Conservation (phyloP, 768 basidiomycete species). For the Cystofilobasidium macerans region DNA sequence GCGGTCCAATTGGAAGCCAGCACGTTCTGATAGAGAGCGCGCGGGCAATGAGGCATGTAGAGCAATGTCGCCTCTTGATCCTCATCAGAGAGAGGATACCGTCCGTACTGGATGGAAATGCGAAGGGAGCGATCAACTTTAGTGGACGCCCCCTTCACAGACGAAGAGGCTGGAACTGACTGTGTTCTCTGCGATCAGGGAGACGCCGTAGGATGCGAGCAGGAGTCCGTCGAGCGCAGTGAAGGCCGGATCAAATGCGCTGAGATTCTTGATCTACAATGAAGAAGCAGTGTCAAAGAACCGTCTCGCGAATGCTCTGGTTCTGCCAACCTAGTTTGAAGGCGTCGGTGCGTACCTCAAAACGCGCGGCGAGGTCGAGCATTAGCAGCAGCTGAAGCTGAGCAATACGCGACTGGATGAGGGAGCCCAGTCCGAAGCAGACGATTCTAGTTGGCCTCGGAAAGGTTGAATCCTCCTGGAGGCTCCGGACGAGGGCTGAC, state of each 20-base stretch:
- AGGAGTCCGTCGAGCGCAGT: not conserved
- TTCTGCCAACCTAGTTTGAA: too few species aligned
- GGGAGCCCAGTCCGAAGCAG: slow-evolving; percentile 15
- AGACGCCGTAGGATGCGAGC: slow-evolving; percentile 1
- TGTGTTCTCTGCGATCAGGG: slow-evolving; percentile 9
- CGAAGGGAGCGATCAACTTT: not conserved
- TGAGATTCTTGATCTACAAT: slow-evolving; percentile 2
- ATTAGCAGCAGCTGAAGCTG: slow-evolving; percentile 19
- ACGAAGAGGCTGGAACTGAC: not conserved
- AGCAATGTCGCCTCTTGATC: not conserved
- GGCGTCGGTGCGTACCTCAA: not conserved
- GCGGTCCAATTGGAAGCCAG: slow-evolving; percentile 17
- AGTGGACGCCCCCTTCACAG: too few species aligned
- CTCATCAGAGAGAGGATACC: slow-evolving; percentile 7
- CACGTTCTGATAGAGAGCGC: slow-evolving; percentile 15
- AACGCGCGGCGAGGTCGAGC: slow-evolving; percentile 9
- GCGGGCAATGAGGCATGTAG: slow-evolving; percentile 24
- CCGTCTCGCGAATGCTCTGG: not conserved
- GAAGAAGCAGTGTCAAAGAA: not conserved
- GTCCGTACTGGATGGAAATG: slow-evolving; percentile 10
- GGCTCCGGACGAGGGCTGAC: slow-evolving; percentile 2
- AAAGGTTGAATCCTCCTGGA: slow-evolving; percentile 1
- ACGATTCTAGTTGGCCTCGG: slow-evolving; percentile 6
- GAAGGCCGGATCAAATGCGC: slow-evolving; percentile 19
- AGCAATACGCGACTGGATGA: slow-evolving; percentile 15